phyloP scores from a whole-genome alignment of 768 basidiomycete species.

The Harrya chromipes region DNA sequence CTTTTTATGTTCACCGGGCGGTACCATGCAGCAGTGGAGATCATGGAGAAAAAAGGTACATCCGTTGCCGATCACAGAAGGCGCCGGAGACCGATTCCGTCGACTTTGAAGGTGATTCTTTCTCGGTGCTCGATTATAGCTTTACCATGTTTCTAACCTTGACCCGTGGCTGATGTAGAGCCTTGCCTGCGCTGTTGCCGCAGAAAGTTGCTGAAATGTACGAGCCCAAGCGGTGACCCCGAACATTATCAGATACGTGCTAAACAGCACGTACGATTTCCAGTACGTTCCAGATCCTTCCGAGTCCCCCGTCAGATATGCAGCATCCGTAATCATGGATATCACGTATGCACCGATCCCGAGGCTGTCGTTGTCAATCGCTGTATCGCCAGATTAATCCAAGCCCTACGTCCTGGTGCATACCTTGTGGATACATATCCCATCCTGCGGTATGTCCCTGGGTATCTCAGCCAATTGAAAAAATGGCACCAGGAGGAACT shows the following conservation, averaged over 20 bases:
- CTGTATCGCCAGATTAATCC: constrained; percentile 24
- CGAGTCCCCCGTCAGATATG: no score
- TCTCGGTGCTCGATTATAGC: not conserved
- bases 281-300: no score
- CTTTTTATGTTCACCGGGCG: constrained; percentile 22
- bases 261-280: constrained; percentile 20
- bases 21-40: constrained; percentile 34
- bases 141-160: not conserved
- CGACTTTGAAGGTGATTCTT: constrained; percentile 23
- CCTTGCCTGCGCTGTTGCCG: constrained; percentile 34
- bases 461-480: constrained; percentile 47
- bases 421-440: constrained; percentile 27
- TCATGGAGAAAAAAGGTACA: constrained; percentile 39
- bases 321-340: constrained; percentile 34
- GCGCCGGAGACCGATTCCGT: constrained; percentile 29
- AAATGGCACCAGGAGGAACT: constrained; percentile 47
- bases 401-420: constrained; percentile 21
- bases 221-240: constrained; percentile 32
- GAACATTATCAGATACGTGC: constrained; percentile 32
- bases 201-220: constrained; percentile 31
- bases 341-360: constrained; percentile 38
- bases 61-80: constrained; percentile 29
- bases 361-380: constrained; percentile 31
- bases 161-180: constrained; percentile 16
- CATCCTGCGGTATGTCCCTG: constrained; percentile 21